phyloP scores from a whole-genome alignment of 352 stramenopile species.

The Globisporangium rhizosaccharum region DNA sequence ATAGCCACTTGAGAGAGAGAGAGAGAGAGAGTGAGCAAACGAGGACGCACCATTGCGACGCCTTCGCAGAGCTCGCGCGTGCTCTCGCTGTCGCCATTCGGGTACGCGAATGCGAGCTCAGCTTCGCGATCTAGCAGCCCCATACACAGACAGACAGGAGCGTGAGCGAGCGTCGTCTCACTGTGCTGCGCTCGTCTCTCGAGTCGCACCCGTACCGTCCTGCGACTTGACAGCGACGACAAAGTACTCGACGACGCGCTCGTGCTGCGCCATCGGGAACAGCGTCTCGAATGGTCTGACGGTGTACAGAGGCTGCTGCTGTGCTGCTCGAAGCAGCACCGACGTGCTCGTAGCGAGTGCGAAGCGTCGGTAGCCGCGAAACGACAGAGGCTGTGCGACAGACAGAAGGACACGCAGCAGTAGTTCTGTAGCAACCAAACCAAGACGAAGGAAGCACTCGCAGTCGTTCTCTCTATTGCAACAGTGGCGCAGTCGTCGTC shows the following conservation, averaged over 20 bases:
- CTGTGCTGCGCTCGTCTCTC: background rate
- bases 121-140: conserved; percentile 14
- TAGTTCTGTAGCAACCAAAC: too few relatives aligned
- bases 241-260: conserved; percentile 20
- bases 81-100: conserved; percentile 13
- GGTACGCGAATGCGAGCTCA: conserved; percentile 36
- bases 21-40: background rate
- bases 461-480: too few relatives aligned
- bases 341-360: too few relatives aligned
- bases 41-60: conserved; percentile 30
- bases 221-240: conserved; percentile 30
- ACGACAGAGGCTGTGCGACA: too few relatives aligned
- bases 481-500: too few relatives aligned
- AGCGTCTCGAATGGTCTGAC: too few relatives aligned
- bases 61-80: conserved; percentile 41
- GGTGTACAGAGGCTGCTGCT: too few relatives aligned
- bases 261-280: background rate
- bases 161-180: background rate
- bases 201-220: conserved; percentile 9
- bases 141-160: background rate
- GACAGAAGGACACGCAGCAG: too few relatives aligned
- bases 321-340: too few relatives aligned
- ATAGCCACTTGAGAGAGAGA: background rate
- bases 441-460: too few relatives aligned
- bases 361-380: too few relatives aligned